Evolutionary conservation across 1,139 yeast genomes (phyloP).

Genomic region (Yamadazyma oceani): DNA sequence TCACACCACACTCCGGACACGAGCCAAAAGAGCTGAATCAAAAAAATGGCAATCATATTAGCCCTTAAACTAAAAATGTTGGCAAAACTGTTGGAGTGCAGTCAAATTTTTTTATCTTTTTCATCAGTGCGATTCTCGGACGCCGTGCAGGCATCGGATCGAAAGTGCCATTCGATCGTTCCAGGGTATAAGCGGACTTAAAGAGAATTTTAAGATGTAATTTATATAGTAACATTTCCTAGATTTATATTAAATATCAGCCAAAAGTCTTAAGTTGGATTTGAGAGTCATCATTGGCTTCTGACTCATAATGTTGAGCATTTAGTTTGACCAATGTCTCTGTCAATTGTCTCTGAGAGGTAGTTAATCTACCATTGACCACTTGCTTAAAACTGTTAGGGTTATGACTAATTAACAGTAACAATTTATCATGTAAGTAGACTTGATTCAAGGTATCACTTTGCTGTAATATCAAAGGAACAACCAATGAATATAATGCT

Average conservation of each 20-base stretch:
- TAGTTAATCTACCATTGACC: constrained; percentile 37
- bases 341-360: constrained; percentile 36
- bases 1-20: constrained; percentile 32
- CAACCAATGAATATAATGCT: constrained; percentile 40
- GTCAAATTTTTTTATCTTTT: constrained; percentile 5
- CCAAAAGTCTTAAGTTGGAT: constrained; percentile 41
- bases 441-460: constrained; percentile 25
- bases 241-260: too few relatives aligned
- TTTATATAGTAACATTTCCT: too few relatives aligned
- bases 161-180: too few relatives aligned
- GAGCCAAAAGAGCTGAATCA: background rate
- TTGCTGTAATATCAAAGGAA: constrained; percentile 51
- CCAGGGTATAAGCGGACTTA: background rate
- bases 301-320: constrained; percentile 7
- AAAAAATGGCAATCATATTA: background rate
- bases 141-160: background rate
- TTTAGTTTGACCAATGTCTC: constrained; percentile 41
- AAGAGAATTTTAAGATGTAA: background rate
- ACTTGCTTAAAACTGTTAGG: constrained; percentile 56
- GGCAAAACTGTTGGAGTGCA: too few relatives aligned
- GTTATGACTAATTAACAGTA: constrained; percentile 50
- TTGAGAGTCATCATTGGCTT: constrained; percentile 21
- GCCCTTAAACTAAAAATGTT: too few relatives aligned
- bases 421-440: constrained; percentile 52
- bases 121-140: constrained; percentile 5